Evolutionary conservation across 1,139 yeast species (phyloP), one percentile per base, ranked within the genome.

Genomic region (Blastobotrys raffinosifermentans): DNA sequence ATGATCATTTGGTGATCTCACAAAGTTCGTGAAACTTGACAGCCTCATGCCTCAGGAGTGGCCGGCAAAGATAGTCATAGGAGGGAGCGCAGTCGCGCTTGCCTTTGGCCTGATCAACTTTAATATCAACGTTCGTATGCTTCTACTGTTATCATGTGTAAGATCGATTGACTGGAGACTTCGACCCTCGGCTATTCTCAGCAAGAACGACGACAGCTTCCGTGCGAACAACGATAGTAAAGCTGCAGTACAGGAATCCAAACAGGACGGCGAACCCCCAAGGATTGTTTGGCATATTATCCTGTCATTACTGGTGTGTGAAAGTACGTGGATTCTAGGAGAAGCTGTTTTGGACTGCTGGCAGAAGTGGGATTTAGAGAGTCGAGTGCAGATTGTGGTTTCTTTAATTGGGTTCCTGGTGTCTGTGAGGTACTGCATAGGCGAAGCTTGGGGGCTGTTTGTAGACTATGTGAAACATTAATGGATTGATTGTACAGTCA

Each of bases 91-190:
- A 17, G 19, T 29, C 4, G 19, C 38, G 5, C 20, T 40, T 9
- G 29, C 37, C 8, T 16, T 29, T 18, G 31, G 40, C 31, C 31
- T 38, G 16, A 18, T 29, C 19, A 9, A 23, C n/a, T 19, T 43
- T 26, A 46, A 46, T 20, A 38, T 48, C 27, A 48, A 49, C 32
- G 15, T 48, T 11, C 46, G 43, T 33, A 40, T 49, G n/a, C 27
- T 48, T 13, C 22, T 39, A 4, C 31, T 44, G n/a, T 30, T 50
- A 21, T 37, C 53, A n/a, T 45, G 48, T 29, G 39, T 46, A 11
- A 42, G 50, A 34, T 44, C 47, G 17, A 39, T 47, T 15, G 42
- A 47, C 31, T 29, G 36, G 27, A 34, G 50, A 15, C 41, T 47
- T 7, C 39, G 43, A 22, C 50, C 50, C 4, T 39, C 50, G 4